phyloP scores from a whole-genome alignment of 352 stramenopile species.

The Aphanomyces astaci region DNA sequence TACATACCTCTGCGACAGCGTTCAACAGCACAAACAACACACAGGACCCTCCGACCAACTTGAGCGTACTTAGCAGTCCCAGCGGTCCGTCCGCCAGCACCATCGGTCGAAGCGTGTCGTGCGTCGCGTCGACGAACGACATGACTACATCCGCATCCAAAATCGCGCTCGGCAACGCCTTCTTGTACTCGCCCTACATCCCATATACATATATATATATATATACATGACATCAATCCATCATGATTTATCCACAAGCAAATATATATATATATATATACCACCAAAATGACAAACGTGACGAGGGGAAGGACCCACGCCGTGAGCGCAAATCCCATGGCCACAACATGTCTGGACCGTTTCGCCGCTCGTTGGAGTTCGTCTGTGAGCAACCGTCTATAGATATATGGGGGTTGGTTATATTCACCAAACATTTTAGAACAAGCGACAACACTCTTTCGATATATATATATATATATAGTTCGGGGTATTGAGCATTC shows the following conservation, averaged over 20 bases:
- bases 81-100: conserved; percentile 25
- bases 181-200: conserved; percentile 36
- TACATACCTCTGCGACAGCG: conserved; percentile 35
- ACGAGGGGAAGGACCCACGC: conserved; percentile 39
- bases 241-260: too few relatives aligned
- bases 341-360: conserved; percentile 38
- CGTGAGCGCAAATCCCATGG: conserved; percentile 35
- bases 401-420: too few relatives aligned
- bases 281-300: conserved; percentile 38
- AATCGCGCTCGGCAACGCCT: conserved; percentile 29
- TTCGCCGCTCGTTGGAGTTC: conserved; percentile 38
- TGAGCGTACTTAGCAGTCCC: conserved; percentile 31
- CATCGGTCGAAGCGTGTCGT: conserved; percentile 33
- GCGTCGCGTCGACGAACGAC: conserved; percentile 31
- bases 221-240: too few relatives aligned
- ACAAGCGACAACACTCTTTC: too few relatives aligned
- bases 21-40: conserved; percentile 37
- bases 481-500: background rate
- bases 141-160: conserved; percentile 37
- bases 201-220: too few relatives aligned
- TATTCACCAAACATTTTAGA: too few relatives aligned
- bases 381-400: conserved; percentile 31
- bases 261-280: too few relatives aligned
- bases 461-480: too few relatives aligned
- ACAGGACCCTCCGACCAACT: conserved; percentile 36